phyloP scores from a whole-genome alignment of 1,284 basidiomycete genomes.

The Puccinia novopanici region DNA sequence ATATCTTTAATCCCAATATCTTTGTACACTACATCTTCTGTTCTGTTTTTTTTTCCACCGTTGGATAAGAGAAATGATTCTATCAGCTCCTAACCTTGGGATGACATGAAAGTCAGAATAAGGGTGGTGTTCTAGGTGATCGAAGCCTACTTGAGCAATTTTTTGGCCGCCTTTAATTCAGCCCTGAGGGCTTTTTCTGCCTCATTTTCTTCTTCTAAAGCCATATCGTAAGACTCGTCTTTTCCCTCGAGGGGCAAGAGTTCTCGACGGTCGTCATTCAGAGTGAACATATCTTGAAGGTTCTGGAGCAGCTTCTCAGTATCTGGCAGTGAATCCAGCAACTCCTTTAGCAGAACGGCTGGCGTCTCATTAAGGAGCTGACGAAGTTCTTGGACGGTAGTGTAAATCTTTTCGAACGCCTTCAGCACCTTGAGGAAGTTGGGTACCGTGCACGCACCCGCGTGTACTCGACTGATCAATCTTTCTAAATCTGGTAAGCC shows the following conservation, averaged over 20 bases:
- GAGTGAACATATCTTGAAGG: slow-evolving; percentile 67
- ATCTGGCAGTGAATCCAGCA: slow-evolving; percentile 67
- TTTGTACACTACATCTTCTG: slow-evolving; percentile 53
- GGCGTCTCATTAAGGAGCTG: slow-evolving; percentile 71
- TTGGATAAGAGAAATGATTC: neutral
- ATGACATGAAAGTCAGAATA: neutral
- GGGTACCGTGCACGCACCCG: slow-evolving; percentile 78
- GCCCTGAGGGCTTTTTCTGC: slow-evolving; percentile 36
- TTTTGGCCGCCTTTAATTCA: slow-evolving; percentile 48
- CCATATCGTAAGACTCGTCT: slow-evolving; percentile 49
- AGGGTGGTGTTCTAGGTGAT: neutral
- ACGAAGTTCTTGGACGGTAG: slow-evolving; percentile 70
- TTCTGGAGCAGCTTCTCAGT: slow-evolving; percentile 70
- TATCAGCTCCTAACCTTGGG: neutral
- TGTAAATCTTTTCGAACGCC: slow-evolving; percentile 75
- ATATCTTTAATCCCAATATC: slow-evolving; percentile 68
- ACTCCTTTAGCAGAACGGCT: slow-evolving; percentile 67
- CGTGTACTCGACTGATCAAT: slow-evolving; percentile 87
- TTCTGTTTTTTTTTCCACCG: slow-evolving; percentile 20
- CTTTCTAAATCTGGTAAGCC: slow-evolving; percentile 89
- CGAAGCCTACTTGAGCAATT: slow-evolving; percentile 47
- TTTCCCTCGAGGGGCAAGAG: slow-evolving; percentile 45
- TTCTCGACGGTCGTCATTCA: slow-evolving; percentile 36
- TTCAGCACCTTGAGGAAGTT: slow-evolving; percentile 67
- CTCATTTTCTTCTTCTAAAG: slow-evolving; percentile 43